Evolutionary conservation across 805 yeast species (phyloP), one percentile per base, ranked within the genome.

Genomic region (Starmerella cellae): DNA sequence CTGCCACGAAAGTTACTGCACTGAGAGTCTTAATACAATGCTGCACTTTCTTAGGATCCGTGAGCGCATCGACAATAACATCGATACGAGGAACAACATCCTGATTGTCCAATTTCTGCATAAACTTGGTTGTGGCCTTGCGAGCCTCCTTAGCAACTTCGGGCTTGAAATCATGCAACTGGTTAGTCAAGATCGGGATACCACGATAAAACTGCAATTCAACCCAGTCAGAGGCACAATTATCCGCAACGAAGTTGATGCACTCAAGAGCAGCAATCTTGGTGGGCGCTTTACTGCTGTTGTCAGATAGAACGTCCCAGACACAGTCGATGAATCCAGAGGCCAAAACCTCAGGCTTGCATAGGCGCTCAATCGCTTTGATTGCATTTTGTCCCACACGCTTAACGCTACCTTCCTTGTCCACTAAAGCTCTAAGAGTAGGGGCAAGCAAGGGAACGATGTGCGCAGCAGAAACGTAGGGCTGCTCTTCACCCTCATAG

Each of bases 1-100:
- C 98, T 37, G 98, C 95, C 38, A 88, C 97, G 61, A 88, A 88
- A 0, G 98, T 91, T 42, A 88, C 96, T 32, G 93, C 81, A 2
- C 95, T 80, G 49, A 88, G 71, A 35, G 88, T 75, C 63, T 80
- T 82, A 61, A 88, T 82, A 63, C 95, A 85, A 46, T 74, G 79
- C 44, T 95, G 82, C 38, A 88, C 94, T 59, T 82, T 81, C 50
- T 70, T 70, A 43, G 97, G 97, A 58, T 88, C 82, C 37, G 93
- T 85, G 62, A 91, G 71, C 39, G 97, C 88, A 50, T 80, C 82
- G 31, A 83, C 81, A 60, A 88, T 84, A 41, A 78, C 61, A 50
- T 84, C 87, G 57, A 75, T 79, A 60, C 95, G 81, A 53, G 91
- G 85, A 40, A 77, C 74, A 56, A 88, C 73, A 67, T 88, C 98